phyloP scores from a whole-genome alignment of 805 yeast genomes.

The Wickerhamomyces kurtzmanii region DNA sequence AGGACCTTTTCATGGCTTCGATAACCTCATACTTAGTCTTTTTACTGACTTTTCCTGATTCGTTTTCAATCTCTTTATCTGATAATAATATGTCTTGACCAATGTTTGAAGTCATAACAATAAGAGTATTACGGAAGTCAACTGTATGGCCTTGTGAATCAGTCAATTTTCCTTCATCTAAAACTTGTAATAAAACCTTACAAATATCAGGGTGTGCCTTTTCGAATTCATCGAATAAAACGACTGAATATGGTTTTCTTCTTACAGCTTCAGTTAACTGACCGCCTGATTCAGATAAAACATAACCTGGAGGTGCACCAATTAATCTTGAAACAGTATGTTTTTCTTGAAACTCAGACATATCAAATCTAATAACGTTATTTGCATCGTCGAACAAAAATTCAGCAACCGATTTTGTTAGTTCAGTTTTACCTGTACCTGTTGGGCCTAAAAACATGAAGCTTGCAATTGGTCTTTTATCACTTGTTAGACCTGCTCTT shows the following conservation, averaged over 20 bases:
- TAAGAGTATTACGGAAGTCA: constrained; percentile 89
- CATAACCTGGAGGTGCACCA: constrained; percentile 98
- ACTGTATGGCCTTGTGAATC: constrained; percentile 93
- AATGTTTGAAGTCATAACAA: constrained; percentile 93
- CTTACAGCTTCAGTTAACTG: constrained; percentile 95
- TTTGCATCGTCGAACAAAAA: constrained; percentile 84
- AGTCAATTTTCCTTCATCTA: constrained; percentile 91
- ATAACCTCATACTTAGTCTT: constrained; percentile 48
- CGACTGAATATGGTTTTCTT: constrained; percentile 89
- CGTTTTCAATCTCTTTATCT: constrained; percentile 39
- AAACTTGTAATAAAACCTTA: constrained; percentile 79
- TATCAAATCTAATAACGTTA: constrained; percentile 85
- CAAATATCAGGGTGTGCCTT: constrained; percentile 96
- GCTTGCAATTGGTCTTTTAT: constrained; percentile 91
- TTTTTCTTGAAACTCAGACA: constrained; percentile 97
- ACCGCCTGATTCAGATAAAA: constrained; percentile 88
- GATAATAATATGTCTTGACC: constrained; percentile 83
- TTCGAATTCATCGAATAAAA: constrained; percentile 91
- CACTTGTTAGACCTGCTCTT: constrained; percentile 93
- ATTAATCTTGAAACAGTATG: constrained; percentile 85
- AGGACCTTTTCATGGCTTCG: constrained; percentile 57
- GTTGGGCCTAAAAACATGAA: constrained; percentile 97
- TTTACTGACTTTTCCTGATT: constrained; percentile 48
- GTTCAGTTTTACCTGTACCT: constrained; percentile 97
- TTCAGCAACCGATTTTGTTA: constrained; percentile 87